A percentile compares a stretch with the other conserved stretches of the same genome.
Evolutionary conservation across 805 yeast genomes (phyloP).

Genomic region (Lipomyces japonicus): DNA sequence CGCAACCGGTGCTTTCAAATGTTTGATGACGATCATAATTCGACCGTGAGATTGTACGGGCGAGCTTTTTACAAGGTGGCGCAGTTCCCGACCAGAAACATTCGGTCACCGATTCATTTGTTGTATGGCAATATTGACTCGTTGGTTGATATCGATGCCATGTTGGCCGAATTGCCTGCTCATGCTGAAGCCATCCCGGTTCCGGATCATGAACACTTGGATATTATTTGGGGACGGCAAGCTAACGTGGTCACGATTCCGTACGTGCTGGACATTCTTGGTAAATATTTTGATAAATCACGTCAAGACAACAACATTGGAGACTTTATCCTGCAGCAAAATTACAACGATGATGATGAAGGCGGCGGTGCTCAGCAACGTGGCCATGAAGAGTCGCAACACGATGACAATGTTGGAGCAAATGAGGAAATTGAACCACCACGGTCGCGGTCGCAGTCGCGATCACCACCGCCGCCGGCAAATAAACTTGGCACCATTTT

Average conservation of each 20-base stretch:
- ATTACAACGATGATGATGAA: constrained; percentile 1
- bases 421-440: constrained; percentile 2
- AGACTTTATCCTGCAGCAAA: neutral
- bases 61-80: constrained; percentile 48
- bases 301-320: neutral
- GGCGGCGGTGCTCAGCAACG: neutral
- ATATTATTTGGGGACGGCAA: constrained; percentile 80
- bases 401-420: neutral
- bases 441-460: constrained; percentile 4
- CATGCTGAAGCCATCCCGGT: constrained; percentile 50
- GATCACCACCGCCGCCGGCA: constrained; percentile 1
- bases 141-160: constrained; percentile 76
- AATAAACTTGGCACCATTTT: neutral
- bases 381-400: neutral
- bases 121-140: constrained; percentile 80
- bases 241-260: constrained; percentile 49
- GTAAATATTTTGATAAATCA: neutral
- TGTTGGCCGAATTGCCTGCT: constrained; percentile 64
- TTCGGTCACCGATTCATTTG: constrained; percentile 67
- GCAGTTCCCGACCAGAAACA: constrained; percentile 63
- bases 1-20: constrained; percentile 74
- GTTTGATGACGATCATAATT: constrained; percentile 62
- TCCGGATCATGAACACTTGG: constrained; percentile 79
- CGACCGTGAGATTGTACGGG: constrained; percentile 35
- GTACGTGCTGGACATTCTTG: constrained; percentile 19